Conservation (phyloP, 345 rosid species). For the Eucalyptus regnans region DNA sequence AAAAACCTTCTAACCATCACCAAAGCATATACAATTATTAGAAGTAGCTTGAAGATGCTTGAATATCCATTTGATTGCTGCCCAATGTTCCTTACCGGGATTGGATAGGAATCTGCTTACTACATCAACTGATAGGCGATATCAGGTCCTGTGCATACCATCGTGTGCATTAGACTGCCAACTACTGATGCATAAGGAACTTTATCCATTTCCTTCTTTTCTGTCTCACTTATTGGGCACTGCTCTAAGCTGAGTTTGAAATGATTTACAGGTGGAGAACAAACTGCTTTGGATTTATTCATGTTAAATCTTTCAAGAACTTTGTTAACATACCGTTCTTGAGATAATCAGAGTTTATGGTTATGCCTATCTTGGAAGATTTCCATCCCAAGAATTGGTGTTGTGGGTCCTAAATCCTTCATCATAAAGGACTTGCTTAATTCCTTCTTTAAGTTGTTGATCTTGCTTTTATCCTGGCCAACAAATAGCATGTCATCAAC, state of each 20-base stretch:
- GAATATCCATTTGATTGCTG: not conserved
- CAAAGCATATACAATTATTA: not conserved
- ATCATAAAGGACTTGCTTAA: no score
- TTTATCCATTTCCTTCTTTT: not conserved
- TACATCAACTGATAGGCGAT: not conserved
- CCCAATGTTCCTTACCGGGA: not conserved
- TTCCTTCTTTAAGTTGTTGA: no score
- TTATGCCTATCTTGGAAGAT: not conserved
- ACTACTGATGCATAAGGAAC: not conserved
- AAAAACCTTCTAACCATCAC: not conserved
- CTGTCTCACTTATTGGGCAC: not conserved
- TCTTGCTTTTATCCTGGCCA: no score
- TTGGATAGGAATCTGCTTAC: not conserved
- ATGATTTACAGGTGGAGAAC: not conserved
- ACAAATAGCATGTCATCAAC: no score
- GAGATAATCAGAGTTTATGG: not conserved
- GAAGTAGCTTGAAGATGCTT: not conserved
- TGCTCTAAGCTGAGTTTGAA: not conserved
- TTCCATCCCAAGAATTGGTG: not conserved
- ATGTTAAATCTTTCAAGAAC: not conserved
- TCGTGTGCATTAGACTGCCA: not conserved
- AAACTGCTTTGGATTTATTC: not conserved
- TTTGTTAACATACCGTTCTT: not conserved
- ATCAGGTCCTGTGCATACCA: not conserved
- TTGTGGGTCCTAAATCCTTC: not conserved